Evolutionary conservation across 179 eudicot species (phyloP).

Genomic region (Beta macrorhiza): DNA sequence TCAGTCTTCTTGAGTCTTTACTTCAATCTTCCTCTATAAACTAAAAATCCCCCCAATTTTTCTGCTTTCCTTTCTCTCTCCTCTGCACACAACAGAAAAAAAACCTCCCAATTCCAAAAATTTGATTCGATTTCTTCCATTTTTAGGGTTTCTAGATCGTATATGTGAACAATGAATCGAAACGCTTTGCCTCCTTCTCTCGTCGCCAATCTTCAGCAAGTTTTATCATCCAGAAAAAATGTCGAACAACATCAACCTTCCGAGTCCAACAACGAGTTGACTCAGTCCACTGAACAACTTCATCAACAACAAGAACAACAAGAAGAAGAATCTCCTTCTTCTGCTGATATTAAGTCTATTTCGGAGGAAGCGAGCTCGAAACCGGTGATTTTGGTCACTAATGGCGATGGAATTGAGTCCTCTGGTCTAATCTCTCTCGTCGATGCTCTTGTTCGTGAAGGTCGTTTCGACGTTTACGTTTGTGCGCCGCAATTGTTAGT

Average conservation of each 20-base stretch:
- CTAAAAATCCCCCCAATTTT: not conserved
- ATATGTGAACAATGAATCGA: conserved; percentile 28
- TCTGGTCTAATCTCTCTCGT: conserved; percentile 63
- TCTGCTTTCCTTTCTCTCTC: not conserved
- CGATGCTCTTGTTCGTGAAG: conserved; percentile 54
- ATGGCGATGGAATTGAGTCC: conserved; percentile 77
- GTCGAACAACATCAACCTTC: conserved; percentile 21
- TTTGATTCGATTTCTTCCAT: conserved; percentile 8
- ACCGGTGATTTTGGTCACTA: conserved; percentile 74
- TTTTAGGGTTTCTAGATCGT: conserved; percentile 18
- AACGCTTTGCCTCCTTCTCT: conserved; percentile 51
- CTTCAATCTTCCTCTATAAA: not conserved
- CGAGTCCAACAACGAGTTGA: conserved; percentile 29
- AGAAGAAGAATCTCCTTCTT: conserved; percentile 23
- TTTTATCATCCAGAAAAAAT: conserved; percentile 40
- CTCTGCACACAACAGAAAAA: not conserved
- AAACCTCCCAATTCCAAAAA: not conserved
- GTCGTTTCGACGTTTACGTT: conserved; percentile 60
- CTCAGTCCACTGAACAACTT: conserved; percentile 15
- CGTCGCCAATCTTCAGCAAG: conserved; percentile 69
- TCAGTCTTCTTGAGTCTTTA: not conserved
- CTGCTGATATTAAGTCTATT: conserved; percentile 18
- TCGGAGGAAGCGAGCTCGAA: conserved; percentile 31
- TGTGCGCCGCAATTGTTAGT: conserved; percentile 87
- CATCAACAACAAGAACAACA: not conserved